Percentiles rank a stretch among this genome's conserved stretches.
Conservation (phyloP, 192 early-diverging fungal genomes). For the Rhizophagus clarus region DNA sequence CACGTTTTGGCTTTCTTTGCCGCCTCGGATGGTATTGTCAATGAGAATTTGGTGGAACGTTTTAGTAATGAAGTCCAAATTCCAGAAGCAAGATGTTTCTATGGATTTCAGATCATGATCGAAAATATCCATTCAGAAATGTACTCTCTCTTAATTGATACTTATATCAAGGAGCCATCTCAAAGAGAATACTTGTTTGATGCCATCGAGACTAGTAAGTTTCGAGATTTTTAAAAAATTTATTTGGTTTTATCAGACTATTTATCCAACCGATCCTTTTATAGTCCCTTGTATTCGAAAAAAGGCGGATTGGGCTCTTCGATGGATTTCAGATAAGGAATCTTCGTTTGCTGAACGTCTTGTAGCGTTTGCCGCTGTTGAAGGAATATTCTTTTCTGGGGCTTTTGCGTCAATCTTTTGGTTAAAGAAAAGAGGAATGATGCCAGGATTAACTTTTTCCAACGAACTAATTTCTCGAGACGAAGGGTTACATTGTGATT, state of each 20-base stretch:
- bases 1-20: slow-evolving; percentile 96
- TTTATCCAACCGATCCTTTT: neutral
- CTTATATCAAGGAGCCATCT: slow-evolving; percentile 87
- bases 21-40: slow-evolving; percentile 94
- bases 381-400: slow-evolving; percentile 98
- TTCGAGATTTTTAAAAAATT: neutral
- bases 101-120: slow-evolving; percentile 98
- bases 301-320: slow-evolving; percentile 97
- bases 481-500: slow-evolving; percentile 96
- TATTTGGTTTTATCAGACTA: neutral
- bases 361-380: slow-evolving; percentile 96
- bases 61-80: slow-evolving; percentile 93
- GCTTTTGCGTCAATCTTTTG: slow-evolving; percentile 99
- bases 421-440: slow-evolving; percentile 98
- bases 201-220: slow-evolving; percentile 85
- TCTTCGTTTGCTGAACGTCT: slow-evolving; percentile 90
- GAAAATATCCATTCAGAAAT: slow-evolving; percentile 97
- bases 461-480: slow-evolving; percentile 98
- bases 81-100: slow-evolving; percentile 92
- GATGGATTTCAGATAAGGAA: slow-evolving; percentile 82
- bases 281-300: slow-evolving; percentile 90
- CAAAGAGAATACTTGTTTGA: slow-evolving; percentile 88
- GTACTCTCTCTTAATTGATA: slow-evolving; percentile 94
- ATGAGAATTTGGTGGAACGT: slow-evolving; percentile 91
- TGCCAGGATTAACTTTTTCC: slow-evolving; percentile 97